Evolutionary conservation across 139 green algal genomes (phyloP).

Genomic region (Chlamydomonas sp.): DNA sequence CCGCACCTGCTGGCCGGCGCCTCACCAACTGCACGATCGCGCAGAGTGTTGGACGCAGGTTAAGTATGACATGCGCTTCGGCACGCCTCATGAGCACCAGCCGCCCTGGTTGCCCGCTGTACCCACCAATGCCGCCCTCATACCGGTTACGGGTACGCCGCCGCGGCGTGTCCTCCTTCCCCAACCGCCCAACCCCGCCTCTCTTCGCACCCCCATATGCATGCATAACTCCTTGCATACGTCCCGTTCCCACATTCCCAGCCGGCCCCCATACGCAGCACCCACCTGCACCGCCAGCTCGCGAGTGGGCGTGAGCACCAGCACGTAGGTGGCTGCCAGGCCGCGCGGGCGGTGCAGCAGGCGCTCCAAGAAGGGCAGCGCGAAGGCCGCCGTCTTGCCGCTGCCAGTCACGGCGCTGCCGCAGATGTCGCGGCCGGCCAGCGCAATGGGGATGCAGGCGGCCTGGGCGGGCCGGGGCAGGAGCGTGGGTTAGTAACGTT

Average conservation of each 20-base stretch:
- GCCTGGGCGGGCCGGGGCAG: conserved; percentile 63
- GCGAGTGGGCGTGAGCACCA: conserved; percentile 90
- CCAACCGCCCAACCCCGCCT: too few relatives aligned
- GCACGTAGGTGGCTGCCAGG: conserved; percentile 79
- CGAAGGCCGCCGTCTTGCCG: conserved; percentile 98
- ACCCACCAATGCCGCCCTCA: too few relatives aligned
- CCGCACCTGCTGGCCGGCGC: too few relatives aligned
- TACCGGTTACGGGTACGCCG: too few relatives aligned
- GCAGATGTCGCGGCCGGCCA: conserved; percentile 95
- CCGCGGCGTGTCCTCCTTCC: too few relatives aligned
- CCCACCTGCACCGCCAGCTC: conserved; percentile 93
- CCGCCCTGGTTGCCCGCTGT: too few relatives aligned
- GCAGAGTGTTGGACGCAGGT: too few relatives aligned
- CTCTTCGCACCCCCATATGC: too few relatives aligned
- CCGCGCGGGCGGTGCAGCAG: conserved; percentile 86
- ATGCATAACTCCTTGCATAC: neutral
- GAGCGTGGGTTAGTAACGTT: neutral
- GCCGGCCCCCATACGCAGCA: too few relatives aligned
- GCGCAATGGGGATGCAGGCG: conserved; percentile 92
- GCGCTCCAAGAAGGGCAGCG: conserved; percentile 92
- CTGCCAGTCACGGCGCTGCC: conserved; percentile 95
- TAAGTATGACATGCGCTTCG: too few relatives aligned
- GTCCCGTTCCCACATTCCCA: neutral
- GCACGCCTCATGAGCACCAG: too few relatives aligned
- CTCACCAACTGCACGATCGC: too few relatives aligned